These are phyloP conservation scores for Candida jianshihensis DNA, from an alignment of 805 yeast genomes.

Conservation along the genomic window DNA sequence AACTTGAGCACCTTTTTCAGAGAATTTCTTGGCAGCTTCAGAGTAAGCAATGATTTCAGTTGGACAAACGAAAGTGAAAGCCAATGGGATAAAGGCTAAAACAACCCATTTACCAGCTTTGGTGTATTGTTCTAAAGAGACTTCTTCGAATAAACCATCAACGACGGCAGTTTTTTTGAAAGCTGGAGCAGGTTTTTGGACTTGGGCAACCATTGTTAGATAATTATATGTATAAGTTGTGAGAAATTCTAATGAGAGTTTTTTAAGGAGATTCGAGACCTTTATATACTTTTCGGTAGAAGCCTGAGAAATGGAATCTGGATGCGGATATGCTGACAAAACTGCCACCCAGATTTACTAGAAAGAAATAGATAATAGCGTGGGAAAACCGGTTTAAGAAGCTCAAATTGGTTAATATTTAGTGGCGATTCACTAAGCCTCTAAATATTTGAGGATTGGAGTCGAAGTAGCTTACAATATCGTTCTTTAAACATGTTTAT, in stretches of 20 bases:
- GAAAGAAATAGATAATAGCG: too few relatives aligned
- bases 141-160: constrained; percentile 93
- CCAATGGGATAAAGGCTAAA: constrained; percentile 95
- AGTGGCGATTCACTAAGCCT: too few relatives aligned
- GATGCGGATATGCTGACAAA: too few relatives aligned
- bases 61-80: constrained; percentile 99
- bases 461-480: too few relatives aligned
- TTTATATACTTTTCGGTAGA: too few relatives aligned
- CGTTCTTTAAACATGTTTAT: too few relatives aligned
- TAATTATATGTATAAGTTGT: neutral
- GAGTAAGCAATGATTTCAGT: constrained; percentile 99
- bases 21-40: constrained; percentile 86
- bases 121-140: constrained; percentile 81
- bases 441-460: too few relatives aligned
- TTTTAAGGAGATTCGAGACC: too few relatives aligned
- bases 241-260: neutral
- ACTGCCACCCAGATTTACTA: too few relatives aligned
- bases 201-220: constrained; percentile 69
- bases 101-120: constrained; percentile 93
- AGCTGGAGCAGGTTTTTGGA: constrained; percentile 94
- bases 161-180: constrained; percentile 97
- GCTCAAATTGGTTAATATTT: too few relatives aligned
- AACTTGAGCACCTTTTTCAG: constrained; percentile 80
- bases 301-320: too few relatives aligned
- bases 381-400: too few relatives aligned